phyloP scores from a whole-genome alignment of 2,329 filamentous ascomycete genomes.

The Sarocladiaceae sp. region DNA sequence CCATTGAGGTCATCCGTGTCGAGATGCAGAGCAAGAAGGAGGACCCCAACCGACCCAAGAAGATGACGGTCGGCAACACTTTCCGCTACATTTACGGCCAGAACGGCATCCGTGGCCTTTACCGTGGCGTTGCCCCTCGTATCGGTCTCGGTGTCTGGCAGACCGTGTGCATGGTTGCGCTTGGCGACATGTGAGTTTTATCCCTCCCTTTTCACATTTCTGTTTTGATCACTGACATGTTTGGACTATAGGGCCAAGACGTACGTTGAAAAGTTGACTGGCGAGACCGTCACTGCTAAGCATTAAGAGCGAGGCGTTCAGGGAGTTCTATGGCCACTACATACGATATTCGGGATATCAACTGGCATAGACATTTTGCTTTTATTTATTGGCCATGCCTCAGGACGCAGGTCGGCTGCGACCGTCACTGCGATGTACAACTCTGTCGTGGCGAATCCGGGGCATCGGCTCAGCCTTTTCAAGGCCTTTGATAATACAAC shows the following conservation, averaged over 20 bases:
- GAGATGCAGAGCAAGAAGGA: conserved; percentile 99
- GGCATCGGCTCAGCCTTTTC: no score
- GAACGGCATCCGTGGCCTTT: conserved; percentile 87
- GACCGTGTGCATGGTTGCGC: conserved; percentile 98
- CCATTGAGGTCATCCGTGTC: conserved; percentile 98
- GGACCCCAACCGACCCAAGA: conserved; percentile 96
- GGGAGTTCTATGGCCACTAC: conserved; percentile 9
- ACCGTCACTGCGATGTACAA: no score
- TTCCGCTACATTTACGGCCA: conserved; percentile 81
- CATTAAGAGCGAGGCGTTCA: conserved; percentile 47
- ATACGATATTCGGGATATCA: conserved; percentile 5
- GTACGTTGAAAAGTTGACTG: conserved; percentile 61
- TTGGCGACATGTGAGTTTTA: conserved; percentile 84
- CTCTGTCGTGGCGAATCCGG: no score
- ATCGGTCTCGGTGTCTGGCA: conserved; percentile 97
- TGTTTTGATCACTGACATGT: conserved; percentile 17
- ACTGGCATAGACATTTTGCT: not conserved
- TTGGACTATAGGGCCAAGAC: conserved; percentile 50
- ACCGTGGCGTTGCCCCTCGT: conserved; percentile 89
- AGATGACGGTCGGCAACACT: conserved; percentile 91
- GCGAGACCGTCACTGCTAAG: conserved; percentile 59
- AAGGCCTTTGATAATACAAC: no score
- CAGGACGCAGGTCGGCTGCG: no score
- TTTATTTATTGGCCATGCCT: no score
- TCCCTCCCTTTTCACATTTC: conserved; percentile 4